Conservation (phyloP, 257 asterid species). For the Plantago ovata region DNA sequence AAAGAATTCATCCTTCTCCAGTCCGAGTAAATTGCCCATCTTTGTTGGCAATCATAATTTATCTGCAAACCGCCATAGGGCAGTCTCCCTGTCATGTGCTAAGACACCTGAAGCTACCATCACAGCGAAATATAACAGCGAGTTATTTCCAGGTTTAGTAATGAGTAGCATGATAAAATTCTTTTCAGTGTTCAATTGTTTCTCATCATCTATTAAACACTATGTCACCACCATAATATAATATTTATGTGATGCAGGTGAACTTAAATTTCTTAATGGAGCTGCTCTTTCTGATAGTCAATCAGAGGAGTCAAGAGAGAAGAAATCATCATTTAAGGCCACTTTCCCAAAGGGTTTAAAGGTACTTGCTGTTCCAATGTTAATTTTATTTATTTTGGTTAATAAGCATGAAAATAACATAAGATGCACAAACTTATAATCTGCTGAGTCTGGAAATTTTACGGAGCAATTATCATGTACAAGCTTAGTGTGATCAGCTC, state of each 20-base stretch:
- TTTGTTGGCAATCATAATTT: conserved; percentile 38
- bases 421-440: conserved; percentile 11
- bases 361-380: conserved; percentile 33
- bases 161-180: conserved; percentile 1
- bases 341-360: conserved; percentile 65
- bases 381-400: neutral
- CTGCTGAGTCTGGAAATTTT: conserved; percentile 1
- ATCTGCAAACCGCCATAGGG: conserved; percentile 36
- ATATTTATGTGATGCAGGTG: conserved; percentile 36
- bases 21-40: conserved; percentile 26
- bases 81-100: conserved; percentile 45
- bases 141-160: conserved; percentile 23
- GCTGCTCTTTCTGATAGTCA: conserved; percentile 44
- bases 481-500: neutral
- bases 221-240: too few relatives aligned
- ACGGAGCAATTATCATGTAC: neutral
- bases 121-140: conserved; percentile 51
- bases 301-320: conserved; percentile 34
- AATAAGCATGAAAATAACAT: conserved; percentile 8
- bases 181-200: neutral
- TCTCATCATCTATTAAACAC: neutral
- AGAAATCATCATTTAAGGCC: conserved; percentile 35
- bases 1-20: conserved; percentile 33
- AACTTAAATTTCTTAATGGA: conserved; percentile 56
- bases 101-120: conserved; percentile 55